Evolutionary conservation across 768 basidiomycete genomes (phyloP).

Genomic region (Lentinula boryana): DNA sequence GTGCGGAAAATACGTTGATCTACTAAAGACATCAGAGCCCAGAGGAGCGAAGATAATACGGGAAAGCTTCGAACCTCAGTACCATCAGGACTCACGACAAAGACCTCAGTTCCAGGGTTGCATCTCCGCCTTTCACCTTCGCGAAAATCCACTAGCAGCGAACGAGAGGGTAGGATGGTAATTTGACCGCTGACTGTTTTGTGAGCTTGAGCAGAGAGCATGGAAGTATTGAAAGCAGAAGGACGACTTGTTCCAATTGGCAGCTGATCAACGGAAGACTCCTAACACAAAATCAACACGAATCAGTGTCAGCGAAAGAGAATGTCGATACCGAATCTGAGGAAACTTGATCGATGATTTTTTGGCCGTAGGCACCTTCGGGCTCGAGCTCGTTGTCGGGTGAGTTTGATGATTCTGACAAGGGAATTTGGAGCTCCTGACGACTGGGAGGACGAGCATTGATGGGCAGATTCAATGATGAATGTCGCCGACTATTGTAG

Average conservation of each 20-base stretch:
- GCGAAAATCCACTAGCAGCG: conserved; percentile 51
- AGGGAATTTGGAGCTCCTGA: not conserved
- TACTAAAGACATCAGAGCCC: conserved; percentile 12
- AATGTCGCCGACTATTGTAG: not conserved
- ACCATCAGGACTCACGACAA: conserved; percentile 36
- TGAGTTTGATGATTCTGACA: not conserved
- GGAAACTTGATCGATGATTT: not conserved
- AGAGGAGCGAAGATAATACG: not conserved
- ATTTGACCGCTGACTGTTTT: conserved; percentile 43
- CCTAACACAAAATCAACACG: not conserved
- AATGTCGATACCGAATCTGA: not conserved
- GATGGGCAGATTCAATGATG: not conserved
- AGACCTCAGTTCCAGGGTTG: conserved; percentile 37
- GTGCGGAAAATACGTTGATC: conserved; percentile 42
- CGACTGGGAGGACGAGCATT: not conserved
- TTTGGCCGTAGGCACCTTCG: conserved; percentile 3
- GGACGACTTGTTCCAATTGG: conserved; percentile 33
- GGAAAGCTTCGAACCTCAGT: conserved; percentile 20
- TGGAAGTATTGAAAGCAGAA: conserved; percentile 26
- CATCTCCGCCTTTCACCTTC: conserved; percentile 45
- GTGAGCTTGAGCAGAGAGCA: conserved; percentile 34
- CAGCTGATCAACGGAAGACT: conserved; percentile 3
- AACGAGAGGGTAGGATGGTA: conserved; percentile 42
- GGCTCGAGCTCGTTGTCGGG: not conserved
- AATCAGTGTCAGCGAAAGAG: not conserved